A percentile compares a stretch with the other conserved stretches of the same genome.
phyloP scores from a whole-genome alignment of 2,329 filamentous ascomycete genomes.

The Lasiodiplodia theobromae region DNA sequence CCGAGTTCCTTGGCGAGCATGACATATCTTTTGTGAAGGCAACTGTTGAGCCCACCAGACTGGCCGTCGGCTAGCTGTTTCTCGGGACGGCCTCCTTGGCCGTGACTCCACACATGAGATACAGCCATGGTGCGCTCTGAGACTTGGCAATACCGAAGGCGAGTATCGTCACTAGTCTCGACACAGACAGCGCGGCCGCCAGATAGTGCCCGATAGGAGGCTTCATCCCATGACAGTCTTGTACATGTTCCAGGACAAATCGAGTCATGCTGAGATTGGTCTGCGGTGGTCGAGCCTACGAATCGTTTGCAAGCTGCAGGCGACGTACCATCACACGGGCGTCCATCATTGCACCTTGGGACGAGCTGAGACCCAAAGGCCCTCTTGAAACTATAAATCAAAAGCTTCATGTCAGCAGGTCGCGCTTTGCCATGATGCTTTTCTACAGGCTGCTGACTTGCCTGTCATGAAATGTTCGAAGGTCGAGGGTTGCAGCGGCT shows the following conservation, averaged over 20 bases:
- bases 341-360: no score
- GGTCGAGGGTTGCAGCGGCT: no score
- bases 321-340: not conserved
- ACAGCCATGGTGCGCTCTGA: not conserved
- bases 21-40: not conserved
- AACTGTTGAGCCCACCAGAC: not conserved
- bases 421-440: no score
- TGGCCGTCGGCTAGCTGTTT: not conserved
- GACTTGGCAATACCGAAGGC: not conserved
- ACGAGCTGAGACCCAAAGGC: no score
- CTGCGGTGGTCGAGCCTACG: not conserved
- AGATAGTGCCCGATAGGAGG: not conserved
- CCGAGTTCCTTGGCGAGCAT: not conserved
- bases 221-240: not conserved
- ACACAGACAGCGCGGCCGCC: not conserved
- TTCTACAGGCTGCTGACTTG: no score
- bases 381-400: no score
- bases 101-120: not conserved
- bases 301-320: not conserved
- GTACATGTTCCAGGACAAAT: not conserved
- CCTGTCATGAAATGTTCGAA: no score
- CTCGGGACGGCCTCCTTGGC: not conserved
- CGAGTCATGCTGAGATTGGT: not conserved
- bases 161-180: not conserved
- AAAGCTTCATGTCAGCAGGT: no score